Base-by-base conservation (phyloP, 208 protist species). In the Angomonas deanei region DNA sequence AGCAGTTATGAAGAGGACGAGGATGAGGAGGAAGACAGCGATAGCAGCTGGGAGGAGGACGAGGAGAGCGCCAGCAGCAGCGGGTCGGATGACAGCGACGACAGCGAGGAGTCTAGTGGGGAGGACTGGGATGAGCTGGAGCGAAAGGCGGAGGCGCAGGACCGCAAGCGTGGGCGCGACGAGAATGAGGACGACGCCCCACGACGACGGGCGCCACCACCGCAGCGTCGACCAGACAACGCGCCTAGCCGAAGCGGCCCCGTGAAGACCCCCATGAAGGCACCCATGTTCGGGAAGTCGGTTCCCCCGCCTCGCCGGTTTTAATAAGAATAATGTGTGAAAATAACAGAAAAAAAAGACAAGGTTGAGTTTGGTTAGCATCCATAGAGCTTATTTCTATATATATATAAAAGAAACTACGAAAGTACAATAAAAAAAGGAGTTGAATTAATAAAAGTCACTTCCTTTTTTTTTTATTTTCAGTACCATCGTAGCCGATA, bases 121-220 rank as follows among this genome's bases (percentile, higher is more conserved):
- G 64, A 82, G 24, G 85, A 79, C 68, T 96, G 88, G 86, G 86
- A 94, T 38, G 90, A 92, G 64, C 54, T 90, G 38, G 88, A 95
- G 64, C 78, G 88, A 19, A 70, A 78, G n/a, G 88, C 88, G n/a
- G 68, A 84, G 64, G 82, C 61, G 2, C 75, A 86, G 31, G 91
- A 96, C 63, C 68, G 81, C 21, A 56, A 56, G 50, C 11, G 50
- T n/a, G 26, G 28, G 5, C 28, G 28, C 6, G 17, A 6, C 13
- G 50, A 56, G 4, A 24, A 56, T 6, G 50, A 56, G 10, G 50
- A 56, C 28, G 50, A 56, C 42, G 42, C 19, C 42, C 42, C 8
- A 39, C 34, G 34, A 50, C n/a, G n/a, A n/a, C n/a, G 42, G 42
- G 17, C 17, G 5, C 42, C 17, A 13, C 42, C 42, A 26, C 42